Evolutionary conservation across 768 basidiomycete species (phyloP), one percentile per base, ranked within the genome.

Genomic region (Trametes meyenii): DNA sequence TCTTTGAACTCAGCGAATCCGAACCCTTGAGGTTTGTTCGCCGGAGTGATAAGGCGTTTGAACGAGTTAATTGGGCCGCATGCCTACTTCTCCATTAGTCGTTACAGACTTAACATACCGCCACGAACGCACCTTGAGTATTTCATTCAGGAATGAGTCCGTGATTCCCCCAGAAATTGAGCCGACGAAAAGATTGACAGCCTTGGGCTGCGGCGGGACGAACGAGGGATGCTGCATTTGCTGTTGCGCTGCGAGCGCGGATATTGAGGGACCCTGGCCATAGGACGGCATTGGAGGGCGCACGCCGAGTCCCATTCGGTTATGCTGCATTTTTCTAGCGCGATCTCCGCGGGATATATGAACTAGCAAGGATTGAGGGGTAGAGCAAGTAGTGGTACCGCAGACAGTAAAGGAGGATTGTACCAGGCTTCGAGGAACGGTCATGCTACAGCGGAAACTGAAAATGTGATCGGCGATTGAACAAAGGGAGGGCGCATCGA

Each of bases 1-100:
- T 96, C 96, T 72, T 96, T 92, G 71, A 85, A 98, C 73, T 96
- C 92, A 50, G 94, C 96, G 75, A 98, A 99, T 11, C 96, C 97
- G 71, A 98, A 98, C 2, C 94, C 94, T 78, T 96, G 92, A 6
- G 96, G 91, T 73, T 96, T 93, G 70, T 96, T 93, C 17, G 91
- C 88, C 24, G 94, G 92, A 1, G 94, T 96, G 48, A 92, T 91
- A 23, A 96, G 86, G 16, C 96, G 88, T 68, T 96, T 98, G 77
- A 99, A 92, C 0, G 92, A 93, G 61, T 87, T 86, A 61, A 98
- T 79, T 3, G 88, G 85, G 14, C 97, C 97, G 68, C 94, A 98
- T 29, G 95, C 88, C 96, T 98, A 58, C 49, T 35, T 33, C 8
- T 29, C 24, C 4, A 33, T 26, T 7, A 55, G 24, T 46, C 24